Evolutionary conservation across 2,329 filamentous ascomycete genomes (phyloP).

Genomic region (Aspergillus niger): DNA sequence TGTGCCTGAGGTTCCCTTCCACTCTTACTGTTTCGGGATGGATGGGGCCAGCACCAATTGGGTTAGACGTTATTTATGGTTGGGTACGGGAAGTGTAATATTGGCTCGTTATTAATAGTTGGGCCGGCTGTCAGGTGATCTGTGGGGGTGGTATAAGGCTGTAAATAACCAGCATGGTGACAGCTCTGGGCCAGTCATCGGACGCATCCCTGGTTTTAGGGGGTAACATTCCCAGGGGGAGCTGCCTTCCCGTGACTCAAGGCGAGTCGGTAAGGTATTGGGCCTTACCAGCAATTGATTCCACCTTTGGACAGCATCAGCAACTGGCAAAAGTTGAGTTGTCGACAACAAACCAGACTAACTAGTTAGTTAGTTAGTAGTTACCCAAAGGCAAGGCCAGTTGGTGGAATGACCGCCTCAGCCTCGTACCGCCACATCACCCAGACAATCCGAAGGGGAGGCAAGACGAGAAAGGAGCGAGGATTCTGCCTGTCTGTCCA

Average conservation of each 20-base stretch:
- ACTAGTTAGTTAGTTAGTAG: neutral
- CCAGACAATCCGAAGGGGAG: neutral
- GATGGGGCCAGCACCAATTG: no score
- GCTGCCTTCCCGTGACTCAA: neutral
- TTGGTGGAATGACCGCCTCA: neutral
- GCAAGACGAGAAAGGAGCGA: neutral
- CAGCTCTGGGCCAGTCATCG: neutral
- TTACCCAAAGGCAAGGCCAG: neutral
- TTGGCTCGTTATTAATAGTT: neutral
- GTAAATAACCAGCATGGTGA: neutral
- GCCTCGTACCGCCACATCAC: slow-evolving; percentile 3
- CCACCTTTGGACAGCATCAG: neutral
- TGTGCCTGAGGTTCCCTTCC: no score
- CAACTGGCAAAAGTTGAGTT: neutral
- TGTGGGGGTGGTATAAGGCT: neutral
- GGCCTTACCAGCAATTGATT: no score
- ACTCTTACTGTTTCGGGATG: no score
- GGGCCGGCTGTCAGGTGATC: neutral
- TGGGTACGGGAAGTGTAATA: neutral
- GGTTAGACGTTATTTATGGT: no score
- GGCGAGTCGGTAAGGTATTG: neutral
- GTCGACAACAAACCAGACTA: neutral
- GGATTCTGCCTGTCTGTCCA: no score
- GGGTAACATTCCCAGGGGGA: neutral
- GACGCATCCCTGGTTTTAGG: neutral